Base-by-base conservation (phyloP, 441 rosid species). In the California macrophylla region DNA sequence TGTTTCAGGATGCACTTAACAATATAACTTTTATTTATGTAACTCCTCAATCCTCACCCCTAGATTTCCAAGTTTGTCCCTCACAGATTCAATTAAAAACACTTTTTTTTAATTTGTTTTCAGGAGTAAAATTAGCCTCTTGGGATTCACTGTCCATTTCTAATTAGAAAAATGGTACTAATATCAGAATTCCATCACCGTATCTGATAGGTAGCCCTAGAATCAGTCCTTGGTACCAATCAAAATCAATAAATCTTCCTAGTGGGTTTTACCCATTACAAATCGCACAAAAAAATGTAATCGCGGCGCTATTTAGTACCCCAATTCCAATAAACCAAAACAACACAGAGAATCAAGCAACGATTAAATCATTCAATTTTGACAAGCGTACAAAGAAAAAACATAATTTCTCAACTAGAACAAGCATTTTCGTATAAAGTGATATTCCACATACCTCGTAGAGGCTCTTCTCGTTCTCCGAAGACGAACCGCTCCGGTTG, bases 371-470 rank as follows among this genome's bases (percentile, higher is more conserved):
- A 60, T 25, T 9, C 30, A 60, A 25, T 60, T 60, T 12, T 23
- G 15, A 60, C 64, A 60, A 24, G 8, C 38, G 6, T 6, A 0
- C 42, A 32, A 32, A 32, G 32, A 2, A 29, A 32, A 32, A 32
- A 42, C 66, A 18, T 4, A 30, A 21, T 30, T 61, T 16, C 15
- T 0, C 1, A 58, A 20, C 20, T 4, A 69, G 34, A 16, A 12
- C 13, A 52, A 50, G 12, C 13, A 38, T 6, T 38, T 38, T 9
- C 42, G 42, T 10, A 38, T 38, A 8, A 0, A 38, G 3, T 1
- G 42, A 9, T 38, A 38, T 7, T 38, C 6, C 13, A 15, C 52
- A 34, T 76, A 92, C 95, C 95, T 86, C 87, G 56, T 92, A 92
- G 1, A 92, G 87, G 71, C 69, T 85, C 78, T 70, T 82, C 69